Conservation (phyloP, 495 filamentous ascomycete genomes). For the Penicillium verhagenii region DNA sequence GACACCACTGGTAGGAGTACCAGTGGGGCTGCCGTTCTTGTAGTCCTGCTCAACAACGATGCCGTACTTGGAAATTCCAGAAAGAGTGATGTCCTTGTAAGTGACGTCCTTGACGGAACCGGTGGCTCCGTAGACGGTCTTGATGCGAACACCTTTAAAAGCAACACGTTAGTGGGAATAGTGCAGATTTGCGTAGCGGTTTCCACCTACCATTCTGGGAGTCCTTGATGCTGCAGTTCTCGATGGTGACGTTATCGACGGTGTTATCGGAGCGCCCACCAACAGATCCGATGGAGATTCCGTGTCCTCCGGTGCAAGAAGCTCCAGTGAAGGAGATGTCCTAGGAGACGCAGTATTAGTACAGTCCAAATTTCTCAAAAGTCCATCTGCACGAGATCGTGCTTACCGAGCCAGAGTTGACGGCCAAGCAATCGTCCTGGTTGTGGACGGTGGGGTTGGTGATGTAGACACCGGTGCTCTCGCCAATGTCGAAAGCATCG, state of each 20-base stretch:
- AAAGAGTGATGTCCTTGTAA: slow-evolving; percentile 24
- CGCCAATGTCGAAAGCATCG: slow-evolving; percentile 65
- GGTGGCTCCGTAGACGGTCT: slow-evolving; percentile 24
- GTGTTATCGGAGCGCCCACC: slow-evolving; percentile 58
- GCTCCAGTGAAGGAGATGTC: slow-evolving; percentile 50
- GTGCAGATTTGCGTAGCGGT: background rate
- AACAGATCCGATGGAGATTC: slow-evolving; percentile 61
- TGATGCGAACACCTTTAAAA: slow-evolving; percentile 27
- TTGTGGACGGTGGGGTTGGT: slow-evolving; percentile 55
- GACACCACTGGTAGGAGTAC: slow-evolving; percentile 55
- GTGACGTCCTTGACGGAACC: slow-evolving; percentile 24
- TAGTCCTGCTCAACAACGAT: slow-evolving; percentile 67
- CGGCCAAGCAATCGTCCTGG: slow-evolving; percentile 66
- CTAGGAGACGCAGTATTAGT: slow-evolving; percentile 12
- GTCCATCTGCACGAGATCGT: background rate
- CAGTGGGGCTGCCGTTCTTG: slow-evolving; percentile 52
- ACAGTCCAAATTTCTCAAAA: background rate
- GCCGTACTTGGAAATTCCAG: slow-evolving; percentile 44
- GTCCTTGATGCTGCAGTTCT: slow-evolving; percentile 44
- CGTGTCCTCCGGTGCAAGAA: slow-evolving; percentile 55
- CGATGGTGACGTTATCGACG: slow-evolving; percentile 51
- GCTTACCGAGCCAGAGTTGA: slow-evolving; percentile 47
- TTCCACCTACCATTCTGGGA: slow-evolving; percentile 44
- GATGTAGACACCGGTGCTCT: slow-evolving; percentile 53
- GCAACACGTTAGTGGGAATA: background rate